A percentile compares a stretch with the other conserved stretches of the same genome.
Conservation (phyloP, 208 protist genomes). For the Leptomonas pyrrhocoris region DNA sequence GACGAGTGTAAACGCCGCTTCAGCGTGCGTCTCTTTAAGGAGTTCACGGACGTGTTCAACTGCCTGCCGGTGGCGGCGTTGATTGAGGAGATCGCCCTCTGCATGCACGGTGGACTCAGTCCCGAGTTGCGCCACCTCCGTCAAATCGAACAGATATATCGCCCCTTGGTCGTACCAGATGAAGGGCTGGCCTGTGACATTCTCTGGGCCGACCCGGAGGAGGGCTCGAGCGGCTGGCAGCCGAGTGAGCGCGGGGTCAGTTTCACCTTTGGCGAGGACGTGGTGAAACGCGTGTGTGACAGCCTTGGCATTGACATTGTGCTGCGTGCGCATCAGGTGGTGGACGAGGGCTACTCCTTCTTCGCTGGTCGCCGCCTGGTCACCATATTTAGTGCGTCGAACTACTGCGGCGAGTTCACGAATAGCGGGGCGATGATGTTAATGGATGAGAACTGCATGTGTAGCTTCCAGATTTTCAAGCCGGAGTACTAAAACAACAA, state of each 20-base stretch:
- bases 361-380: conserved; percentile 98
- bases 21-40: conserved; percentile 53
- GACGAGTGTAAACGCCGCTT: conserved; percentile 96
- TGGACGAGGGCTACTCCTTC: conserved; percentile 98
- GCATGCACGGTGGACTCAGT: conserved; percentile 98
- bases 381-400: conserved; percentile 99
- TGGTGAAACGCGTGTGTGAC: conserved; percentile 94
- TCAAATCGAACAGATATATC: conserved; percentile 88
- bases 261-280: conserved; percentile 97
- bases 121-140: conserved; percentile 98
- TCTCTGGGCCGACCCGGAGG: conserved; percentile 98
- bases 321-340: conserved; percentile 98
- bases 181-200: conserved; percentile 96
- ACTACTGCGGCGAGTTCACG: too few species aligned
- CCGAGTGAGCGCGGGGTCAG: conserved; percentile 98
- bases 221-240: conserved; percentile 67
- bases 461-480: conserved; percentile 97
- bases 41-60: conserved; percentile 75
- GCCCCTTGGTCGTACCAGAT: conserved; percentile 41
- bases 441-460: conserved; percentile 96
- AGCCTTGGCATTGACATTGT: conserved; percentile 98
- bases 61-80: conserved; percentile 92
- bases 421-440: conserved; percentile 99
- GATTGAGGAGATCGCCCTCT: conserved; percentile 93
- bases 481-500: conserved; percentile 46